Conservation (phyloP, 345 rosid species). For the Sapria himalayana region DNA sequence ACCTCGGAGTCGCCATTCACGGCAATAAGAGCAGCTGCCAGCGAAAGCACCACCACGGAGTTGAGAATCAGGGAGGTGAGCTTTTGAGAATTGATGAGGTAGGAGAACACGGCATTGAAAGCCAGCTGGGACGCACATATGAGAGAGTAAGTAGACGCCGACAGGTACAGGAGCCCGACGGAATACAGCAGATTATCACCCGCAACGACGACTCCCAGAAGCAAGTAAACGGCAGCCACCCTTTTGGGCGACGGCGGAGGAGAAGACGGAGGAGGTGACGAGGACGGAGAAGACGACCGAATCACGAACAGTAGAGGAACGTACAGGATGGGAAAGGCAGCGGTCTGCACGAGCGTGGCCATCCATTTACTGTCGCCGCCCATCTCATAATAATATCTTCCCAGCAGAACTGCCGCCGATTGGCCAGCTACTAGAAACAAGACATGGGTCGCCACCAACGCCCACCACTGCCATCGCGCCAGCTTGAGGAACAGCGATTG, state of each 20-base stretch:
- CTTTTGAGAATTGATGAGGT: constrained; percentile 56
- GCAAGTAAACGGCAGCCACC: constrained; percentile 23
- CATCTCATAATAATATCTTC: constrained; percentile 40
- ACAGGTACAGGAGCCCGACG: constrained; percentile 48
- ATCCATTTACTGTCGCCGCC: constrained; percentile 59
- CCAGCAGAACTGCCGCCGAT: constrained; percentile 42
- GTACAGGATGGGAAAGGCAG: constrained; percentile 43
- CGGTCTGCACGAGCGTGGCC: constrained; percentile 45
- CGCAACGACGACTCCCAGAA: constrained; percentile 38
- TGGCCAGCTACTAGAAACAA: constrained; percentile 38
- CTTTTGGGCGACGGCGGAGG: constrained; percentile 13
- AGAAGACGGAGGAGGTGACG: constrained; percentile 21
- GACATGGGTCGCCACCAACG: constrained; percentile 19
- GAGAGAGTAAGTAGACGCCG: constrained; percentile 68
- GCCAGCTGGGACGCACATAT: constrained; percentile 58
- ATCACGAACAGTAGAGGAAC: constrained; percentile 32
- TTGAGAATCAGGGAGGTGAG: constrained; percentile 32
- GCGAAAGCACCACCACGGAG: constrained; percentile 41
- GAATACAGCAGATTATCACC: constrained; percentile 54
- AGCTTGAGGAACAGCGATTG: constrained; percentile 16
- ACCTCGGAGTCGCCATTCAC: constrained; percentile 35
- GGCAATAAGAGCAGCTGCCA: constrained; percentile 53
- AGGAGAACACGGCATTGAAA: constrained; percentile 59
- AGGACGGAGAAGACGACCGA: constrained; percentile 17
- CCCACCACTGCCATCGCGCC: constrained; percentile 44